A percentile compares a stretch with the other conserved stretches of the same genome.
Evolutionary conservation across 495 filamentous ascomycete genomes (phyloP).

Genomic region (Viridothelium virens): DNA sequence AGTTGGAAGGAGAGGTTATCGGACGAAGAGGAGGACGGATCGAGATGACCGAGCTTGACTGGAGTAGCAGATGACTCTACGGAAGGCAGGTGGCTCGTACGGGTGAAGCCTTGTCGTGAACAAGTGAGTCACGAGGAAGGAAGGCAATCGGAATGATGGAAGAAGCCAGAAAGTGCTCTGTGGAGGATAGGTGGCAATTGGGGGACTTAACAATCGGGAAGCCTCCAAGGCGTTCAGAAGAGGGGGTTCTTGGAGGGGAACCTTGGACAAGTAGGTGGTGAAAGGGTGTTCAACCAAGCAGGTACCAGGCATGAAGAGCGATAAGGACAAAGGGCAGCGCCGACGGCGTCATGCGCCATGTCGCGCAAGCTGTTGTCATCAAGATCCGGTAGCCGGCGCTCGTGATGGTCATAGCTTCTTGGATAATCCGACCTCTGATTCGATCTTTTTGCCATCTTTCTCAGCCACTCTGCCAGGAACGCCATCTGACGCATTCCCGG

Average conservation of each 20-base stretch:
- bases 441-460: not conserved
- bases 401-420: conserved; percentile 1
- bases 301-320: not conserved
- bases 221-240: not conserved
- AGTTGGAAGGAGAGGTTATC: not conserved
- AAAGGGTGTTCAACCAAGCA: not conserved
- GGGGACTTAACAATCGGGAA: not conserved
- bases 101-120: not conserved
- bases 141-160: not conserved
- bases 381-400: not conserved
- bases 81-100: not conserved
- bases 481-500: not conserved
- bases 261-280: not conserved
- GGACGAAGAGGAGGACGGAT: not conserved
- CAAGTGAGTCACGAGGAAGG: not conserved
- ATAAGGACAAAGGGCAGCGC: conserved; percentile 7
- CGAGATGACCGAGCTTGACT: not conserved
- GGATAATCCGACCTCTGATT: not conserved
- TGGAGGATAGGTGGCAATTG: not conserved
- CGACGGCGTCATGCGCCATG: conserved; percentile 9
- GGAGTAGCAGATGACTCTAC: not conserved
- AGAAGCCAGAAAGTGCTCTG: not conserved
- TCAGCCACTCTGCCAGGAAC: conserved; percentile 5
- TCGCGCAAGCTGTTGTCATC: conserved; percentile 8
- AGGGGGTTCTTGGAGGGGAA: not conserved